Evolutionary conservation across 2,329 filamentous ascomycete genomes (phyloP).

Genomic region (Fusarium sacchari): DNA sequence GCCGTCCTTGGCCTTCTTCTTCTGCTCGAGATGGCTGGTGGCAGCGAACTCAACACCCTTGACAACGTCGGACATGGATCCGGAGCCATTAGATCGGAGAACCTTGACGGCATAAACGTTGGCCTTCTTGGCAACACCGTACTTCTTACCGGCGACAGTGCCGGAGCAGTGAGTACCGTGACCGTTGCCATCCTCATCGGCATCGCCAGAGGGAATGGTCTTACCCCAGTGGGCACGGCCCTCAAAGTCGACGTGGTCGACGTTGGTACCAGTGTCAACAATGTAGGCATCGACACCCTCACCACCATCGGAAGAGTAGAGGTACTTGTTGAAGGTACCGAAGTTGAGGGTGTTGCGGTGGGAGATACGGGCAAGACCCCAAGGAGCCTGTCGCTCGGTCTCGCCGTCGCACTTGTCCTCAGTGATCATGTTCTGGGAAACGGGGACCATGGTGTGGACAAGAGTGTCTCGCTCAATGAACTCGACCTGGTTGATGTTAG

Average conservation of each 20-base stretch:
- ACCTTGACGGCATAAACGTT: constrained; percentile 98
- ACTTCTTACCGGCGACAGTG: constrained; percentile 97
- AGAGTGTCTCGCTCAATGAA: constrained; percentile 95
- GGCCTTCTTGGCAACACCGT: constrained; percentile 99
- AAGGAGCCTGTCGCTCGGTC: constrained; percentile 93
- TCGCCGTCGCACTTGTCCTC: constrained; percentile 62
- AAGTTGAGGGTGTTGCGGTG: constrained; percentile 90
- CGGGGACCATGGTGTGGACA: constrained; percentile 79
- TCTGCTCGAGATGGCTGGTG: constrained; percentile 78
- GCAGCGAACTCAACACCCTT: constrained; percentile 98
- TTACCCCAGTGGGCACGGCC: constrained; percentile 96
- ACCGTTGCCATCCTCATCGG: constrained; percentile 93
- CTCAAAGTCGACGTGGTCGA: constrained; percentile 95
- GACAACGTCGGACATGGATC: constrained; percentile 98
- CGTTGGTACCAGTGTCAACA: constrained; percentile 97
- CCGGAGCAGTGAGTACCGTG: constrained; percentile 99
- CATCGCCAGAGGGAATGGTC: constrained; percentile 88
- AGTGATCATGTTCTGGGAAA: constrained; percentile 51
- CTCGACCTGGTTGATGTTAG: constrained; percentile 74
- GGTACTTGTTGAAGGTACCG: constrained; percentile 97
- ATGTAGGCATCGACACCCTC: constrained; percentile 99
- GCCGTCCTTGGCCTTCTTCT: constrained; percentile 81
- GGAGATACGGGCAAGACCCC: constrained; percentile 98
- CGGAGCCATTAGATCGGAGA: constrained; percentile 94
- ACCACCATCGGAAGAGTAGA: constrained; percentile 88